Evolutionary conservation across 2,329 filamentous ascomycete species (phyloP), one percentile per base, ranked within the genome.

Genomic region (Colletotrichum incanum): DNA sequence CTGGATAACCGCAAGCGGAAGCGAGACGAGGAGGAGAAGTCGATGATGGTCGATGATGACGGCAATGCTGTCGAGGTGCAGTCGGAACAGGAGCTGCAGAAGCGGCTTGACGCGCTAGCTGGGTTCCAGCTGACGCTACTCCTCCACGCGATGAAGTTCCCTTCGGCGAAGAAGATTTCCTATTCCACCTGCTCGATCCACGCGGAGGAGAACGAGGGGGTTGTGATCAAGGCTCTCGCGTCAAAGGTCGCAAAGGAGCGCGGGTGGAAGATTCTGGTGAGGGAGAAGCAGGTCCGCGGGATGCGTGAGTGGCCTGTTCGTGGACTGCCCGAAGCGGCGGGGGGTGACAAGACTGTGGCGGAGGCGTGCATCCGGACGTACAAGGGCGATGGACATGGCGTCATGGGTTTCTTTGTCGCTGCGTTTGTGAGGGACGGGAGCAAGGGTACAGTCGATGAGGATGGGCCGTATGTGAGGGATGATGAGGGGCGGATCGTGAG

Each of bases 381-480:
- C 80, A 93, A 95, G 76, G 93, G 91, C 34, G 94, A 96, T 76
- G 92, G 91, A 12, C 90, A 93, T 74, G 94, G 95, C 0, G 93
- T 95, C 0, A 98, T 98, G 89, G 96, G 96, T 0, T 98, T 99
- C 82, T 99, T 99, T 77, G 93, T 98, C 26, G 94, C 91, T n/a
- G 94, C 89, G 0, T 98, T 99, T 81, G 88, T 94, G 3, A 86
- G 93, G 65, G 89, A 93, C 47, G 79, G 80, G 50, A 69, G 73
- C n/a, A 75, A 54, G 11, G 71, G 49, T 50, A 72, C 74, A 43
- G 78, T 77, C 34, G 66, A 60, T 58, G 75, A 74, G 3, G 80
- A 89, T 71, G 89, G 86, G 58, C 88, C 89, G 0, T 85, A 89
- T 62, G 81, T 88, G 65, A 81, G 89, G 74, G 89, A 89, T 75